These are phyloP conservation scores for Aphanoascus verrucosus DNA, from an alignment of 2,329 filamentous ascomycete species.

Conservation along the genomic window DNA sequence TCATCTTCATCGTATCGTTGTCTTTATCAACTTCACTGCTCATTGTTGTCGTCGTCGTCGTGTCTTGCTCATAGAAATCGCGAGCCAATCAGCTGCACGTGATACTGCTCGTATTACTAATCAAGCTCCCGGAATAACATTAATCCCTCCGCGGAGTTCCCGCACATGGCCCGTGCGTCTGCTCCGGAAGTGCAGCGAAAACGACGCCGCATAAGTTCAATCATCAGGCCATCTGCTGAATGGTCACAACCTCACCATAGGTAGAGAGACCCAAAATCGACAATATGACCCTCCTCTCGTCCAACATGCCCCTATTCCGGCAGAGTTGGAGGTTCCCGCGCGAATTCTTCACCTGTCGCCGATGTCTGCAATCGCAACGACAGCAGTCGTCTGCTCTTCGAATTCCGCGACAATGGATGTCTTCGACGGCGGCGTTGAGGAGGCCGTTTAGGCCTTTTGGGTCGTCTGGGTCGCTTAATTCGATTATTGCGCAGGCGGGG, in stretches of 20 bases:
- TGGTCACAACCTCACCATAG: too few species aligned
- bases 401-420: constrained; percentile 25
- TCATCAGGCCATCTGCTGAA: neutral
- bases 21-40: too few species aligned
- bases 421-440: constrained; percentile 22
- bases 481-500: constrained; percentile 21
- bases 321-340: constrained; percentile 24
- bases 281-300: constrained; percentile 1
- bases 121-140: too few species aligned
- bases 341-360: constrained; percentile 34
- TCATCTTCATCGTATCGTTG: too few species aligned
- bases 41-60: too few species aligned
- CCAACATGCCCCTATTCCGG: constrained; percentile 21
- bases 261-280: neutral
- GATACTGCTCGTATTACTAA: too few species aligned
- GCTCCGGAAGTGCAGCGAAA: too few species aligned
- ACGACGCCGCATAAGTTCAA: too few species aligned
- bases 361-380: constrained; percentile 29
- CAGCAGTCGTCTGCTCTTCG: constrained; percentile 24
- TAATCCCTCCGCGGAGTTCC: too few species aligned
- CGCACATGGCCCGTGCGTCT: too few species aligned
- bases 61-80: too few species aligned
- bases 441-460: constrained; percentile 20
- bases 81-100: too few species aligned
- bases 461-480: constrained; percentile 17